Evolutionary conservation across 2,329 filamentous ascomycete genomes (phyloP), one percentile per base, ranked within the genome.

Genomic region (Penicillium paneum): DNA sequence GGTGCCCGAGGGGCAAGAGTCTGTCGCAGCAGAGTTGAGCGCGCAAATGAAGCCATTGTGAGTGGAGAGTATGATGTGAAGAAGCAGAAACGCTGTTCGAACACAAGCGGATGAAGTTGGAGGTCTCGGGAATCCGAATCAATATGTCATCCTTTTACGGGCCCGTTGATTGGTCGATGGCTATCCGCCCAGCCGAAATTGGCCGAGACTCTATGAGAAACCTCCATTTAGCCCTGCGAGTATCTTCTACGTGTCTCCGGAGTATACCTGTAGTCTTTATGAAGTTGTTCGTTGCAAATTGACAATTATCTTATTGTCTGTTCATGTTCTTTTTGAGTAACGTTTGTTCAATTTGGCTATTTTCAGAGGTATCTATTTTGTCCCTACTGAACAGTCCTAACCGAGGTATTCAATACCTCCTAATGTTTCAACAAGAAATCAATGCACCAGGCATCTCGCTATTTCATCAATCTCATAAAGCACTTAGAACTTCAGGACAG

Each of bases 401-500:
- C 60, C 60, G 57, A 61, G 54, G 50, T 50, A 52, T 57, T 39
- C n/a, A 41, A 43, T 36, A 41, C 13, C 42, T 52, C 26, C 8
- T 7, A 26, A 39, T 50, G 4, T 53, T 49, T 24, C 6, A 49
- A 45, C 26, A 19, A 40, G 36, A 43, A 53, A n/a, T 50, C 29
- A 21, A 52, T 31, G 46, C 56, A 42, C 48, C 41, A 52, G 43
- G 26, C 51, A 56, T 54, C 32, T 60, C 52, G 39, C 59, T 39
- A 61, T 59, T 42, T 52, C 32, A 54, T 54, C 21, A 54, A 40
- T 50, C 46, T 54, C 46, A 12, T 50, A 31, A 54, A 31, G n/a
- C n/a, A 26, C 70, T 47, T 84, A 63, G 35, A 87, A 83, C 78
- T 90, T 88, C 65, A 94, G 67, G 21, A 94, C 82, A 15, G 90